phyloP scores from a whole-genome alignment of 176 grass and related monocot genomes.

The Guadua angustifolia region DNA sequence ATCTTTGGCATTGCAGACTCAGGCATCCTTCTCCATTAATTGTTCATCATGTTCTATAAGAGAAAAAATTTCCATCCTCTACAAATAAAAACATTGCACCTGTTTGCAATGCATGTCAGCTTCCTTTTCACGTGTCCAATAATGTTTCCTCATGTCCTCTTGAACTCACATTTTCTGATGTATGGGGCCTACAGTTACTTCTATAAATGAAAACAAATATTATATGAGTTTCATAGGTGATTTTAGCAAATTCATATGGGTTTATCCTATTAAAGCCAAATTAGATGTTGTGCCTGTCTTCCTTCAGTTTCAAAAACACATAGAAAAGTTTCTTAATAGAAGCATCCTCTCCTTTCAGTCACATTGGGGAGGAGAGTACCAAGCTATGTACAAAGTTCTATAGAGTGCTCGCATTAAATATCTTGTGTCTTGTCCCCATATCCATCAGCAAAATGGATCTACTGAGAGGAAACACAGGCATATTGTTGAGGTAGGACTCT shows the following conservation, averaged over 20 bases:
- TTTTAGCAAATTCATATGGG: not conserved
- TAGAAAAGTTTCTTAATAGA: rapidly evolving
- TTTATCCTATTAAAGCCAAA: not conserved
- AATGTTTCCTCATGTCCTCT: not conserved
- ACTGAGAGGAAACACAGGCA: too few species aligned
- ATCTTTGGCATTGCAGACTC: too few species aligned
- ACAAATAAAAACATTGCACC: not conserved
- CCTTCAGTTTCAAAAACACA: rapidly evolving
- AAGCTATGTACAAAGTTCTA: rapidly evolving
- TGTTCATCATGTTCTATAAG: not conserved
- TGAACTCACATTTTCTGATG: not conserved
- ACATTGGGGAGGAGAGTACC: not conserved
- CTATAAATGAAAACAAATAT: not conserved
- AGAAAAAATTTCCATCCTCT: not conserved
- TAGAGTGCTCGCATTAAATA: not conserved
- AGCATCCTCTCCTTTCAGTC: not conserved
- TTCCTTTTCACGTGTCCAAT: not conserved
- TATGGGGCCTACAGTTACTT: not conserved
- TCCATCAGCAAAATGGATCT: too few species aligned
- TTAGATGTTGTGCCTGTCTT: not conserved
- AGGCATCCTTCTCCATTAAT: not conserved
- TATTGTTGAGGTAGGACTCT: too few species aligned
- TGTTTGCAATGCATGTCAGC: not conserved
- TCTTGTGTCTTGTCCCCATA: too few species aligned
- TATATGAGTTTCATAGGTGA: not conserved